Evolutionary conservation across 495 filamentous ascomycete genomes (phyloP), one percentile per base, ranked within the genome.

Genomic region (Annulohypoxylon stygium): DNA sequence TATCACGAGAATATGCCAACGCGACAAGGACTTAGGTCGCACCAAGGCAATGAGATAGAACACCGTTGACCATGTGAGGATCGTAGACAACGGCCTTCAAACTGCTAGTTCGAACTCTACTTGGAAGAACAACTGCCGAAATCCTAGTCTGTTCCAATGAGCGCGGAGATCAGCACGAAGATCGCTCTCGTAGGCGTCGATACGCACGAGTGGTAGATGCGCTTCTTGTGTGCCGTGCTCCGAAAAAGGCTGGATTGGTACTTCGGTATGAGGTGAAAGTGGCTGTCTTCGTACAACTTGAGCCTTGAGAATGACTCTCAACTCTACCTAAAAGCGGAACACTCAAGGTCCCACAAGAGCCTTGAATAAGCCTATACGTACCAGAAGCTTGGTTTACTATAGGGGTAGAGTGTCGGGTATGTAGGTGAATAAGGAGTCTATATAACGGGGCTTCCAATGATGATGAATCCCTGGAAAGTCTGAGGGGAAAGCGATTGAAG

Each of bases 251-350:
- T 63, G 33, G 30, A 50, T 57, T 20, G 16, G 18, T 43, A 55
- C 57, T 34, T 47, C 23, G 14, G 34, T 39, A 65, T 66, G 37
- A 50, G 71, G 50, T 55, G 48, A 34, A 62, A 58, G 65, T 69
- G 61, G 61, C 47, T 69, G 53, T 54, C 60, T 34, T 61, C 65
- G 65, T 57, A 53, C 37, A 64, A 69, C 65, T 65, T 41, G 61
- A 69, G 65, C 30, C 61, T 53, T 60, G 41, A 30, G 34, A 11
- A 30, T 41, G 25, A 57, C 53, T 30, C 23, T 54, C 60, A 39
- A 69, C 50, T 45, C 41, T 59, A 18, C 45, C 50, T 50, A 33
- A 47, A 54, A 50, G 48, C 55, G 37, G 50, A 50, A 50, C 18
- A 43, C 50, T 25, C 58, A 61, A 33, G 61, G 66, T 74, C 62